Conservation (phyloP, 2,329 filamentous ascomycete genomes). For the Fusarium guadeloupense region DNA sequence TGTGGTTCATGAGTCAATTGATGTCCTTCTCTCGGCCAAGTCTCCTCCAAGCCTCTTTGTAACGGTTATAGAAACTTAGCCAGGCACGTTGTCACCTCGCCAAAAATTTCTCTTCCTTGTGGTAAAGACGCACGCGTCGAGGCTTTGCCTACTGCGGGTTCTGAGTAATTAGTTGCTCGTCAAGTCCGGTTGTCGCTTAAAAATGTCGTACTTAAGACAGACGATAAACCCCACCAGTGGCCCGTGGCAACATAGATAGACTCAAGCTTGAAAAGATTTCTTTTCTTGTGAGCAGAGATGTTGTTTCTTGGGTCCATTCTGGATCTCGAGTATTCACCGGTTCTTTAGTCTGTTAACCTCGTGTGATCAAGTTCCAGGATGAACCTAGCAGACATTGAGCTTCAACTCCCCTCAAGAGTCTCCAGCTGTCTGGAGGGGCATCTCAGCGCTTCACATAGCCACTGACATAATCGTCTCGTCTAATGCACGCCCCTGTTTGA, state of each 20-base stretch:
- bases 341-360: slow-evolving; percentile 27
- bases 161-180: slow-evolving; percentile 40
- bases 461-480: slow-evolving; percentile 35
- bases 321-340: slow-evolving; percentile 1
- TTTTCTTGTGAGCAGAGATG: slow-evolving; percentile 14
- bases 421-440: not conserved
- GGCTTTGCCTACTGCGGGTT: slow-evolving; percentile 34
- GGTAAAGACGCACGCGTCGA: slow-evolving; percentile 23
- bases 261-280: slow-evolving; percentile 21
- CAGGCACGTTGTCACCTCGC: slow-evolving; percentile 23
- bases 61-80: not conserved
- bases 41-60: not conserved
- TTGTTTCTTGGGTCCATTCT: slow-evolving; percentile 3
- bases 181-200: slow-evolving; percentile 37
- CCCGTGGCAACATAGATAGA: slow-evolving; percentile 39
- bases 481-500: slow-evolving; percentile 32
- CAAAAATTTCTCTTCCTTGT: slow-evolving; percentile 13
- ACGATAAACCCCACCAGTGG: slow-evolving; percentile 35
- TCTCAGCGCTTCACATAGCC: slow-evolving; percentile 10
- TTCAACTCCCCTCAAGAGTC: not conserved
- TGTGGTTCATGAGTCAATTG: too few relatives aligned
- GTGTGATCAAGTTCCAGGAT: slow-evolving; percentile 19
- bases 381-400: too few relatives aligned
- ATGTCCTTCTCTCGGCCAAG: too few relatives aligned
- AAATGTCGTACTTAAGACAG: slow-evolving; percentile 3